A percentile compares a stretch with the other conserved stretches of the same genome.
Conservation (phyloP, 2,329 filamentous ascomycete species). For the Dactylellina cionopaga region DNA sequence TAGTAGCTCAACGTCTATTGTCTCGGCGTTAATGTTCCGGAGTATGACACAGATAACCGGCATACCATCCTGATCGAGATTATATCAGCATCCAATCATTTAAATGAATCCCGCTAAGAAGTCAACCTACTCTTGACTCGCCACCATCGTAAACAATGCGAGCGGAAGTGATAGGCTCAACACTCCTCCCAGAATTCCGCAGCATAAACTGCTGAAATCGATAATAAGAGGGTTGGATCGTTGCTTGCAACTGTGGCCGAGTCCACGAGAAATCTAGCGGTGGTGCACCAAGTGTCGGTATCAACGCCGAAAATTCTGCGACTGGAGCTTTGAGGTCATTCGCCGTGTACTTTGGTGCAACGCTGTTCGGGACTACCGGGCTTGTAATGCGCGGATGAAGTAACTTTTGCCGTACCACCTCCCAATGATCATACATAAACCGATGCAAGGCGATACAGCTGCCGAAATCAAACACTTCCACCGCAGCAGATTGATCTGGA, state of each 20-base stretch:
- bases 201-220: constrained; percentile 79
- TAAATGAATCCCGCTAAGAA: constrained; percentile 58
- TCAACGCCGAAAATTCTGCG: constrained; percentile 62
- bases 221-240: constrained; percentile 72
- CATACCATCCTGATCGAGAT: constrained; percentile 68
- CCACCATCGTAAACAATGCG: constrained; percentile 76
- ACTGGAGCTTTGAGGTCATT: constrained; percentile 53
- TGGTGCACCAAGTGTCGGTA: constrained; percentile 74
- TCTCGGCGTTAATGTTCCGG: constrained; percentile 73
- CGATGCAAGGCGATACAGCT: constrained; percentile 76
- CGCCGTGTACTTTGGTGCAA: constrained; percentile 37
- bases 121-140: constrained; percentile 67
- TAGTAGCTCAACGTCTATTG: constrained; percentile 73
- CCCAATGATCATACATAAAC: constrained; percentile 77
- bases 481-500: constrained; percentile 54
- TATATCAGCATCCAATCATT: constrained; percentile 56
- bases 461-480: constrained; percentile 71
- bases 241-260: constrained; percentile 71
- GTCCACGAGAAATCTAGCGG: constrained; percentile 77
- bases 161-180: constrained; percentile 72
- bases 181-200: constrained; percentile 72
- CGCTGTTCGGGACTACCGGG: constrained; percentile 33
- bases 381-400: constrained; percentile 65
- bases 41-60: constrained; percentile 76
- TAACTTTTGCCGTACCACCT: constrained; percentile 73